A percentile compares a stretch with the other conserved stretches of the same genome.
phyloP scores from a whole-genome alignment of 352 stramenopile genomes.

The Globisporangium yorkense region DNA sequence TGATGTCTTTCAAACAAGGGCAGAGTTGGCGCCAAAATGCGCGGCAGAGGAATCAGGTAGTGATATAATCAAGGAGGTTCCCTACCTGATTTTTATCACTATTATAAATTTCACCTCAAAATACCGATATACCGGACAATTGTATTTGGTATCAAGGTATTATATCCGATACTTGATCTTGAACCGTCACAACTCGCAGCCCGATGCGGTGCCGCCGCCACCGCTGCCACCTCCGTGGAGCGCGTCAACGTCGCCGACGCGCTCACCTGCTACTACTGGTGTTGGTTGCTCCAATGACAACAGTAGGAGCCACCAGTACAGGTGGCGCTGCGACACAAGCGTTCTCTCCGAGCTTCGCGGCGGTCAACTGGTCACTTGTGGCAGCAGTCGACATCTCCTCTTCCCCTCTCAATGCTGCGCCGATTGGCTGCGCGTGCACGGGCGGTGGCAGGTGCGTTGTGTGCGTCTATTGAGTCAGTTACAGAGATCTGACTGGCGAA shows the following conservation, averaged over 20 bases:
- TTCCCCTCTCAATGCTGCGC: constrained; percentile 14
- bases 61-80: no score
- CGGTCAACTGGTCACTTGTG: constrained; percentile 47
- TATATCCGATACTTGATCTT: not conserved
- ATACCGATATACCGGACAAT: no score
- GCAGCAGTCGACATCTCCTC: constrained; percentile 19
- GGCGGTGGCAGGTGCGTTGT: constrained; percentile 13
- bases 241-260: not conserved
- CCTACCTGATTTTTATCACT: no score
- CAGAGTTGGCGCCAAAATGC: not conserved
- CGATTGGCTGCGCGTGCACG: constrained; percentile 35
- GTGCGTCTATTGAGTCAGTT: not conserved
- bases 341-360: constrained; percentile 18
- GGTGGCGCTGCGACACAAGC: not conserved
- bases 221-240: not conserved
- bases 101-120: no score
- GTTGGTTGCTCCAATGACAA: not conserved
- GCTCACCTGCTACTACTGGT: not conserved
- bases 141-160: no score
- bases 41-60: not conserved
- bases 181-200: not conserved
- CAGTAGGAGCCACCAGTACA: not conserved
- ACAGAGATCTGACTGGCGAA: not conserved
- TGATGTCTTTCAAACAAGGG: constrained; percentile 1
- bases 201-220: no score